phyloP scores from a whole-genome alignment of 176 grass and related monocot species.

The Chrysopogon serrulatus region DNA sequence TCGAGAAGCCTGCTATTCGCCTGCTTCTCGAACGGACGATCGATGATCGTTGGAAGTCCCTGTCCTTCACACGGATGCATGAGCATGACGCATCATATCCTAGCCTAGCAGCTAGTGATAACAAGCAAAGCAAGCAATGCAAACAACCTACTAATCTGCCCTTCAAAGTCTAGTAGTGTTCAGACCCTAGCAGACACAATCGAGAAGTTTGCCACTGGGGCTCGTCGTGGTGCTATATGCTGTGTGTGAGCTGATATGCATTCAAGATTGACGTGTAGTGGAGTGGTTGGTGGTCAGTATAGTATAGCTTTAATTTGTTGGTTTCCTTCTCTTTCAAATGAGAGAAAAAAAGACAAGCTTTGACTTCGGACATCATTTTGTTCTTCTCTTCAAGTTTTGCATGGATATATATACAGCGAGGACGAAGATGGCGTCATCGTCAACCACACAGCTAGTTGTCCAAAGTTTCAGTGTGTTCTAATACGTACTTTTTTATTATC shows the following conservation, averaged over 20 bases:
- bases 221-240: too few relatives aligned
- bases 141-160: too few relatives aligned
- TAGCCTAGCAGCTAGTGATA: background rate
- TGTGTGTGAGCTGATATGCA: too few relatives aligned
- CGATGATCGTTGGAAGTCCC: background rate
- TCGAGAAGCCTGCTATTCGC: background rate
- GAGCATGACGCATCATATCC: background rate
- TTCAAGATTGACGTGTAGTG: background rate
- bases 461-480: too few relatives aligned
- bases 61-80: constrained; percentile 5
- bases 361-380: background rate
- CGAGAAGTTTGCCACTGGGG: too few relatives aligned
- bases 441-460: too few relatives aligned
- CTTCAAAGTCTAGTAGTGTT: background rate
- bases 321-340: background rate
- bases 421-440: too few relatives aligned
- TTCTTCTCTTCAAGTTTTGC: background rate
- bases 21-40: background rate
- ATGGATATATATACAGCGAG: too few relatives aligned
- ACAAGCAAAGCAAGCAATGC: too few relatives aligned
- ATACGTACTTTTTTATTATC: too few relatives aligned
- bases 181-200: background rate
- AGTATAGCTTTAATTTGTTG: background rate
- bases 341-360: background rate
- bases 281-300: background rate